Evolutionary conservation across 805 yeast genomes (phyloP).

Genomic region (Ogataea neopini): DNA sequence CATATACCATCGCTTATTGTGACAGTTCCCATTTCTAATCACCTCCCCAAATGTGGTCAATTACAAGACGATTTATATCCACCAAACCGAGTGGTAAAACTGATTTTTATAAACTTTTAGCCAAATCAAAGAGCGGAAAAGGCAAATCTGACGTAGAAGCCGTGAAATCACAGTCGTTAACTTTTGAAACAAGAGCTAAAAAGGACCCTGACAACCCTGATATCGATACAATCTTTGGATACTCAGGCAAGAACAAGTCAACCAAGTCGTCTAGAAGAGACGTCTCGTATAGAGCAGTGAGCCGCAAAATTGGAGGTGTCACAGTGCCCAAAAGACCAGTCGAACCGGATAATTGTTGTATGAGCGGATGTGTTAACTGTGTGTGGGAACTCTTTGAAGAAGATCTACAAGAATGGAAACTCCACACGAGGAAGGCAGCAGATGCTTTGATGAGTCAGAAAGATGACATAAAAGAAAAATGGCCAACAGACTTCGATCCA

Average conservation of each 20-base stretch:
- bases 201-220: slow-evolving; percentile 20
- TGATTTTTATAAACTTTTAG: slow-evolving; percentile 21
- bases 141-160: slow-evolving; percentile 17
- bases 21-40: too few relatives aligned
- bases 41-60: not conserved
- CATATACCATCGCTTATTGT: too few relatives aligned
- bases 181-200: slow-evolving; percentile 31
- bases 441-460: slow-evolving; percentile 38
- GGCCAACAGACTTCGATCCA: slow-evolving; percentile 70
- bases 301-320: slow-evolving; percentile 57
- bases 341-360: slow-evolving; percentile 95
- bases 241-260: slow-evolving; percentile 33
- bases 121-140: slow-evolving; percentile 17
- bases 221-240: slow-evolving; percentile 33
- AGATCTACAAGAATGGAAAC: slow-evolving; percentile 82
- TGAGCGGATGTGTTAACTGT: slow-evolving; percentile 96
- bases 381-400: slow-evolving; percentile 95
- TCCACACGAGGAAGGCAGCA: slow-evolving; percentile 58
- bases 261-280: slow-evolving; percentile 38
- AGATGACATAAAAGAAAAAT: slow-evolving; percentile 46
- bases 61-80: slow-evolving; percentile 7
- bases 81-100: slow-evolving; percentile 16
- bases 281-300: slow-evolving; percentile 36
- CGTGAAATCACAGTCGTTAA: slow-evolving; percentile 15
- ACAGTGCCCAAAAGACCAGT: slow-evolving; percentile 78